phyloP scores from a whole-genome alignment of 2,329 filamentous ascomycete genomes.

The Stachybotrys chartarum region DNA sequence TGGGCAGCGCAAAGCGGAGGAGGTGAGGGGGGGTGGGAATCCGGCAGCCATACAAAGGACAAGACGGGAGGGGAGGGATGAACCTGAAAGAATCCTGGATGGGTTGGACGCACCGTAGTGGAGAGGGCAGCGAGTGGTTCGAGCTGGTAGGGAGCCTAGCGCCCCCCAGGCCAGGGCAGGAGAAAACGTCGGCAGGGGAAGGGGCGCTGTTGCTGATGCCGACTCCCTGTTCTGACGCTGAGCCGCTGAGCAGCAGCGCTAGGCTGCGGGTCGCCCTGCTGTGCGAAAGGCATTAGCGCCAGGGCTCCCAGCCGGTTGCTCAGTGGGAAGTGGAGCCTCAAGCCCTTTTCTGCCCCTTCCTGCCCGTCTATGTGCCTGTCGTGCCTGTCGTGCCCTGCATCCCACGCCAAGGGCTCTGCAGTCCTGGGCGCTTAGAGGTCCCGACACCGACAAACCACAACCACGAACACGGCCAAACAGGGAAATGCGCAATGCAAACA shows the following conservation, averaged over 20 bases:
- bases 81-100: not conserved
- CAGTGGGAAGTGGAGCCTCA: slow-evolving; percentile 1
- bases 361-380: not conserved
- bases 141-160: not conserved
- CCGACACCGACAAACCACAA: not conserved
- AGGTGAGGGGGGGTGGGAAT: not conserved
- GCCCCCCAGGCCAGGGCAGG: not conserved
- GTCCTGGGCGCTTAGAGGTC: not conserved
- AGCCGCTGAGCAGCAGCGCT: not conserved
- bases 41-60: not conserved
- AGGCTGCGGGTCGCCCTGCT: not conserved
- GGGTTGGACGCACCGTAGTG: not conserved
- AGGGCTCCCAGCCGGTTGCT: slow-evolving; percentile 1
- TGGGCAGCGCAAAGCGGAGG: slow-evolving; percentile 4
- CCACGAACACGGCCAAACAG: not conserved
- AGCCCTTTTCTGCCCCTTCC: not conserved
- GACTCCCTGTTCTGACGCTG: not conserved
- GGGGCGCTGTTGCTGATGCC: too few relatives aligned
- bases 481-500: not conserved
- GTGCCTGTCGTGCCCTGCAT: not conserved
- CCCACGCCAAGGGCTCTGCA: not conserved
- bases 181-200: not conserved
- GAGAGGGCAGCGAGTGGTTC: not conserved
- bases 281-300: not conserved
- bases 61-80: not conserved